A percentile compares a stretch with the other conserved stretches of the same genome.
Conservation (phyloP, 2,329 filamentous ascomycete species). For the Colletotrichum australisinense region DNA sequence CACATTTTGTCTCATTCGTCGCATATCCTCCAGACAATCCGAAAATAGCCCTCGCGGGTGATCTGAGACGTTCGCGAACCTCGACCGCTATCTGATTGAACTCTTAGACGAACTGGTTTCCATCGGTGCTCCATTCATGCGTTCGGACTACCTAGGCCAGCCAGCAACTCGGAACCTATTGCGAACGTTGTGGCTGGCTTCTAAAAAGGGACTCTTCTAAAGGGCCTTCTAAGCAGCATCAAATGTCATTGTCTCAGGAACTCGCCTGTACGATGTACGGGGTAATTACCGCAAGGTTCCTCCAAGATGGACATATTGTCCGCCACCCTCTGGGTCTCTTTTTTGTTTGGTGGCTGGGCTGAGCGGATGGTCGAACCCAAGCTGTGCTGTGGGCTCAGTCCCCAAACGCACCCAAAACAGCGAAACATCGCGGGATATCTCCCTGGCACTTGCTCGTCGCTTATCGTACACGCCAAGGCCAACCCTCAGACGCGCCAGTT, state of each 20-base stretch:
- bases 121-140: constrained; percentile 20
- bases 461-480: constrained; percentile 30
- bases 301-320: constrained; percentile 2
- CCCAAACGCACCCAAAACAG: constrained; percentile 32
- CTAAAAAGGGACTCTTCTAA: constrained; percentile 16
- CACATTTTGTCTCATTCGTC: constrained; percentile 9
- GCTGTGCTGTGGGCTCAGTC: constrained; percentile 4
- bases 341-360: constrained; percentile 25
- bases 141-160: background rate
- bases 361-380: constrained; percentile 6
- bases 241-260: constrained; percentile 1
- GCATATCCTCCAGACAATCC: constrained; percentile 7
- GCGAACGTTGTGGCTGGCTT: background rate
- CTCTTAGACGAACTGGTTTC: constrained; percentile 27
- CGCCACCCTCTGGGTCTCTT: background rate
- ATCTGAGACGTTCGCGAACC: constrained; percentile 31
- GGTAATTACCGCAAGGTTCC: background rate
- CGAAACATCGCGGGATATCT: constrained; percentile 26
- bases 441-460: constrained; percentile 20
- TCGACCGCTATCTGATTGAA: constrained; percentile 6
- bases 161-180: background rate
- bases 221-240: background rate
- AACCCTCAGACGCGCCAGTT: constrained; percentile 22
- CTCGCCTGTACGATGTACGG: background rate
- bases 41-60: constrained; percentile 29